A percentile compares a stretch with the other conserved stretches of the same genome.
Conservation (phyloP, 768 basidiomycete genomes). For the Amanita rubescens region DNA sequence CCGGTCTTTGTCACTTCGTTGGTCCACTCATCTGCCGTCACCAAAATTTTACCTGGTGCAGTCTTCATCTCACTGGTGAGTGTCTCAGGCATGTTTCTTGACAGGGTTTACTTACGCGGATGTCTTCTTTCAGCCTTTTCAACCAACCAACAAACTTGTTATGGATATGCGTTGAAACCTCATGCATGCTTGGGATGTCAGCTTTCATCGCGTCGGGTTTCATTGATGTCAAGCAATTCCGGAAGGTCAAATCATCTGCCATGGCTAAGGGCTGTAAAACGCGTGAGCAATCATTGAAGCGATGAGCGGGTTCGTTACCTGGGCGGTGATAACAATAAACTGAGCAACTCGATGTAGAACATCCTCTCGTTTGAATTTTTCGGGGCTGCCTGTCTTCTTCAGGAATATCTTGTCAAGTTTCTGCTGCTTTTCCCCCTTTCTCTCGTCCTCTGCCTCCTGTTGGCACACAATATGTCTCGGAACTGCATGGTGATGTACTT, state of each 20-base stretch:
- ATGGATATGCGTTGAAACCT: conserved; percentile 12
- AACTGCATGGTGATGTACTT: not conserved
- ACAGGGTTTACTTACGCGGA: conserved; percentile 7
- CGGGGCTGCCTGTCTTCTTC: too few relatives aligned
- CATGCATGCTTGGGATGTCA: conserved; percentile 12
- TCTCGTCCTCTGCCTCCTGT: not conserved
- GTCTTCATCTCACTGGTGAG: too few relatives aligned
- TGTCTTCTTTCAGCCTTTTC: conserved; percentile 1
- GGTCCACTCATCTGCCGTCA: not conserved
- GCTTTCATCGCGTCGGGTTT: conserved; percentile 3
- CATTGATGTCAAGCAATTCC: not conserved
- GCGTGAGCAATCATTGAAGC: too few relatives aligned
- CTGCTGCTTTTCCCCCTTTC: not conserved
- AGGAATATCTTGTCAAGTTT: too few relatives aligned
- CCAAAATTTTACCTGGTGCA: not conserved
- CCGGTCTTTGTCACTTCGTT: not conserved
- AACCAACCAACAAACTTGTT: conserved; percentile 12
- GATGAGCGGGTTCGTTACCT: too few relatives aligned
- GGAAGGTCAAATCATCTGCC: not conserved
- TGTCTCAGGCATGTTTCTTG: not conserved
- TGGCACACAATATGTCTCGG: not conserved
- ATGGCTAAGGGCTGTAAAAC: not conserved
- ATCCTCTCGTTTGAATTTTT: too few relatives aligned
- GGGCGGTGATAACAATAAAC: too few relatives aligned
- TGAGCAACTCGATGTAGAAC: too few relatives aligned